Evolutionary conservation across 352 stramenopile species (phyloP), one percentile per base, ranked within the genome.

Genomic region (Globisporangium apiculatum): DNA sequence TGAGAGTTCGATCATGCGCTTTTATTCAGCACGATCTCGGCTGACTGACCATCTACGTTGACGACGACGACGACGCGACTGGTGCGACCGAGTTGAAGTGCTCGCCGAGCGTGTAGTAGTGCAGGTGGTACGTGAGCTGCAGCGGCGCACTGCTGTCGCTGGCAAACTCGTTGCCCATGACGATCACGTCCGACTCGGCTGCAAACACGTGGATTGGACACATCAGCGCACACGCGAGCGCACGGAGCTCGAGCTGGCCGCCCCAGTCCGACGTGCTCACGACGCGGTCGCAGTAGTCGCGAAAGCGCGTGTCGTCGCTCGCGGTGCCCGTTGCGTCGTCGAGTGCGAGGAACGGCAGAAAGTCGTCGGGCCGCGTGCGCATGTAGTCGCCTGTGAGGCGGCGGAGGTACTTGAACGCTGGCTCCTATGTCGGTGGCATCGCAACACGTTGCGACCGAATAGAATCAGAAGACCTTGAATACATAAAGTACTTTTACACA

Each of bases 31-130:
- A 31, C 24, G 24, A 31, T 31, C 24, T 31, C 1, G 24, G 24
- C 24, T 31, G 24, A 31, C 3, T 31, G 24, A 31, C 24, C 24
- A 31, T 31, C 24, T 31, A 31, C 24, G 24, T 3, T 3, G 24
- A 31, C 24, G 24, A 31, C 18, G 18, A 24, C 18, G 18, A 24
- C 24, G 24, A 31, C 24, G 1, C 24, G 24, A 31, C 24, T 31
- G 65, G 43, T 48, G 48, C 65, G 37, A 99, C 91, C 42, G 94
- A 98, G 86, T 99, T 99, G 72, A 99, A 99, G 75, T 99, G 97
- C 66, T 98, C 96, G n/a, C 97, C 97, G 41, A 99, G 83, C 41
- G 96, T 90, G 81, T 99, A 99, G 73, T 99, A 99, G 73, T 99
- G 91, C 58, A 97, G 70, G 71, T 99, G 97, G 58, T 91, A 95